Percentiles rank a stretch among this genome's conserved stretches.
Conservation (phyloP, 2,329 filamentous ascomycete genomes). For the Eurotiales sp. region DNA sequence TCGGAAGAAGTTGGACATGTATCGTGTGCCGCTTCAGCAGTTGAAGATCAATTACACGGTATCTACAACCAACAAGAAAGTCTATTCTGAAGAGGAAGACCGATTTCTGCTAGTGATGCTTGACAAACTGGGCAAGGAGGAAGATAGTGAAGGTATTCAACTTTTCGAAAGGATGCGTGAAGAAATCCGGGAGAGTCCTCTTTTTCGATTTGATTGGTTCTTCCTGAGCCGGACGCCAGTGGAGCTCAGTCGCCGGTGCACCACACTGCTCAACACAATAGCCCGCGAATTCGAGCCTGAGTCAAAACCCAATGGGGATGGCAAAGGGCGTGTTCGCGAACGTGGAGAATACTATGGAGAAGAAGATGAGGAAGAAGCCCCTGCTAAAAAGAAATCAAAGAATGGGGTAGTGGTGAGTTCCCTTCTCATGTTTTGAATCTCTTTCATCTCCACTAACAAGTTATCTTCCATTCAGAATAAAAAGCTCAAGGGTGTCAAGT, state of each 20-base stretch:
- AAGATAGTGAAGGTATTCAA: conserved; percentile 46
- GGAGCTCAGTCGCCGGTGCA: conserved; percentile 88
- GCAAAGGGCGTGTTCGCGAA: conserved; percentile 60
- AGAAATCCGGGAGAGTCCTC: conserved; percentile 86
- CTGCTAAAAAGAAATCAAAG: conserved; percentile 78
- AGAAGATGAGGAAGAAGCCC: conserved; percentile 75
- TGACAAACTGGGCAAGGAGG: conserved; percentile 86
- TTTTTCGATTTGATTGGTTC: conserved; percentile 99
- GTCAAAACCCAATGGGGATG: conserved; percentile 57
- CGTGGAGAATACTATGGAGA: conserved; percentile 78
- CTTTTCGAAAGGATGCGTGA: conserved; percentile 95
- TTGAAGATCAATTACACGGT: conserved; percentile 99
- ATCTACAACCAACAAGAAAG: conserved; percentile 98
- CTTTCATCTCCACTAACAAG: background rate
- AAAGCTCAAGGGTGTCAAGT: conserved; percentile 81
- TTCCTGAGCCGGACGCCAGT: conserved; percentile 91
- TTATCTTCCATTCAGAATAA: conserved; percentile 66
- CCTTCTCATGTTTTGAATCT: background rate
- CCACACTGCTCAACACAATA: conserved; percentile 88
- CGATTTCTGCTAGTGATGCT: conserved; percentile 91
- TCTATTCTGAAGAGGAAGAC: conserved; percentile 98
- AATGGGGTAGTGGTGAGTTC: conserved; percentile 67
- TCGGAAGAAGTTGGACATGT: conserved; percentile 91
- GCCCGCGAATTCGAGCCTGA: conserved; percentile 82
- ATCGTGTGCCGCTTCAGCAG: conserved; percentile 95